Evolutionary conservation across 305 asterid genomes (phyloP).

Genomic region (Solanum chacoense): DNA sequence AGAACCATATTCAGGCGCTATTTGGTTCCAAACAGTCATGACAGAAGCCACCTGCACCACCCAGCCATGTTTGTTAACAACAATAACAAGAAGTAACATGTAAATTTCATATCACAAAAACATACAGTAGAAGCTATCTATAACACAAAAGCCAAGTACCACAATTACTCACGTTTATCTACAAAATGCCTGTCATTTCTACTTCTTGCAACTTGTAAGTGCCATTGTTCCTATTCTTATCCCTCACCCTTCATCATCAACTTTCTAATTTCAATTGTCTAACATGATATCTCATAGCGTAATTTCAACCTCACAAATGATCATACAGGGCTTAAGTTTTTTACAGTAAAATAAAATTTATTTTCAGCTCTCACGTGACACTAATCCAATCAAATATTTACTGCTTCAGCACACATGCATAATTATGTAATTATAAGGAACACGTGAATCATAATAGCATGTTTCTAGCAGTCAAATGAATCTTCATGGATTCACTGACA

Average conservation of each 20-base stretch:
- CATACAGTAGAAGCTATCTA: not conserved
- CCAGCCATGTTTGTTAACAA: not conserved
- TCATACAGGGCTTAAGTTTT: not conserved
- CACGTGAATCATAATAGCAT: not conserved
- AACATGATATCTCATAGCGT: not conserved
- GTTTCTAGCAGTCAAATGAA: not conserved
- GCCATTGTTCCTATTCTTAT: not conserved
- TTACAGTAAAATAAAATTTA: not conserved
- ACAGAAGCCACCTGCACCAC: constrained; percentile 77
- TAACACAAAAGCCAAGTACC: not conserved
- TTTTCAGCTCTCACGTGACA: not conserved
- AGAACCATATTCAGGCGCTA: constrained; percentile 79
- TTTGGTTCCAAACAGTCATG: constrained; percentile 86
- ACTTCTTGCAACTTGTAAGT: not conserved
- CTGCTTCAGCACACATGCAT: not conserved
- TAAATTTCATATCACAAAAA: not conserved
- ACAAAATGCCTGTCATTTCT: not conserved
- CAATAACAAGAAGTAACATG: not conserved
- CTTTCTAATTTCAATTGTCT: not conserved
- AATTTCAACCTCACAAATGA: not conserved
- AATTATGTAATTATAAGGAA: not conserved
- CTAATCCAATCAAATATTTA: not conserved
- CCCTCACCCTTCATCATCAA: not conserved
- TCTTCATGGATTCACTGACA: not conserved
- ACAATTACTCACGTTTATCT: not conserved